phyloP scores from a whole-genome alignment of 805 yeast species.

The Komagataella phaffii region DNA sequence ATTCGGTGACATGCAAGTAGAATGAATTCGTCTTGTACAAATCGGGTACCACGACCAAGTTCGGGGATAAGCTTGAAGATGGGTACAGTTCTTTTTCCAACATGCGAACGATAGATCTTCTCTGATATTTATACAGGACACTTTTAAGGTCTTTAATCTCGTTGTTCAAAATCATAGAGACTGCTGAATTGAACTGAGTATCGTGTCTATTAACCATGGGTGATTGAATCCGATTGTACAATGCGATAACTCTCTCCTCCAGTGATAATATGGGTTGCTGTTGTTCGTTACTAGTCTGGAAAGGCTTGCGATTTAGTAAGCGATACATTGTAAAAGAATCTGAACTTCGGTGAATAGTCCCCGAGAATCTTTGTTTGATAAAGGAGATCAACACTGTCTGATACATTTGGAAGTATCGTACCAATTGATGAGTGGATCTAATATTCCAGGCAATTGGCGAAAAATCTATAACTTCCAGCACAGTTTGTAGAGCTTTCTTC shows the following conservation, averaged over 20 bases:
- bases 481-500: conserved; percentile 16
- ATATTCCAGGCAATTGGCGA: conserved; percentile 23
- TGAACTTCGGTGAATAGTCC: conserved; percentile 7
- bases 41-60: conserved; percentile 3
- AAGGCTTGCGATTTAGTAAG: not conserved
- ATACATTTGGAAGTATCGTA: not conserved
- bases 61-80: conserved; percentile 10
- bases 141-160: conserved; percentile 35
- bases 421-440: conserved; percentile 1
- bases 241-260: conserved; percentile 13
- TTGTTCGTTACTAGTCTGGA: not conserved
- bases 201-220: conserved; percentile 7
- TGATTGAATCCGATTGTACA: conserved; percentile 23
- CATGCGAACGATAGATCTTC: conserved; percentile 50
- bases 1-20: not conserved
- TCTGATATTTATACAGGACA: conserved; percentile 41
- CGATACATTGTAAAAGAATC: conserved; percentile 4
- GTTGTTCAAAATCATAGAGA: conserved; percentile 12
- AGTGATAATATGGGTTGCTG: not conserved
- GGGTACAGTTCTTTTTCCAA: conserved; percentile 31
- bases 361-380: conserved; percentile 5
- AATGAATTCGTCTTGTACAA: not conserved
- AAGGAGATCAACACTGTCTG: conserved; percentile 9
- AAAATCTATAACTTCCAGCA: conserved; percentile 31
- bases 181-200: conserved; percentile 5